Percentiles rank a stretch among this genome's conserved stretches.
Evolutionary conservation across 306 rosid genomes (phyloP).

Genomic region (Prunus padus): DNA sequence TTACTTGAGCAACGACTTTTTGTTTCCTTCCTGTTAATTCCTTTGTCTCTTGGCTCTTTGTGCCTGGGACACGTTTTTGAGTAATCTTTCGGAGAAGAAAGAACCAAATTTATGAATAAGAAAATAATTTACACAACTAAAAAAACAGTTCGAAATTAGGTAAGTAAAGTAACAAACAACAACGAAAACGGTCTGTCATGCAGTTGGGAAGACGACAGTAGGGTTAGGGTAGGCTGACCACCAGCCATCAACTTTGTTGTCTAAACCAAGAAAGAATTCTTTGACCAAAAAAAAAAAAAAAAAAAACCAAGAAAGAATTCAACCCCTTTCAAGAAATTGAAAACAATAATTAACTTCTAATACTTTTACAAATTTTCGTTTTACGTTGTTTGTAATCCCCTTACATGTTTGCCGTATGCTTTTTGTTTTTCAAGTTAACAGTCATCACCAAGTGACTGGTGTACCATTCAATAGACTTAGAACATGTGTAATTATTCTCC

Average conservation of each 20-base stretch:
- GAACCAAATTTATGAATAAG: background rate
- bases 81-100: background rate
- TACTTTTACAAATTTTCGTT: background rate
- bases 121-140: background rate
- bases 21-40: background rate
- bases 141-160: background rate
- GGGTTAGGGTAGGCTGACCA: no score
- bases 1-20: no score
- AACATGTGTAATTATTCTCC: no score
- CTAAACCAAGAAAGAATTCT: background rate
- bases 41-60: constrained; percentile 6
- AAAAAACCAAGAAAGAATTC: background rate
- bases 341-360: background rate
- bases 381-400: background rate
- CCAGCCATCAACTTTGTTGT: background rate
- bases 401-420: background rate
- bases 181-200: background rate
- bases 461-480: no score
- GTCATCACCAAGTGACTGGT: no score
- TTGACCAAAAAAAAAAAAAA: no score
- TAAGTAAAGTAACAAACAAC: no score
- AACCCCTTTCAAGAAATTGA: background rate
- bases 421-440: background rate
- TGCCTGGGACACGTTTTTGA: background rate
- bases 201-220: constrained; percentile 3